Conservation (phyloP, 768 basidiomycete genomes). For the Lactarius hengduanensis region DNA sequence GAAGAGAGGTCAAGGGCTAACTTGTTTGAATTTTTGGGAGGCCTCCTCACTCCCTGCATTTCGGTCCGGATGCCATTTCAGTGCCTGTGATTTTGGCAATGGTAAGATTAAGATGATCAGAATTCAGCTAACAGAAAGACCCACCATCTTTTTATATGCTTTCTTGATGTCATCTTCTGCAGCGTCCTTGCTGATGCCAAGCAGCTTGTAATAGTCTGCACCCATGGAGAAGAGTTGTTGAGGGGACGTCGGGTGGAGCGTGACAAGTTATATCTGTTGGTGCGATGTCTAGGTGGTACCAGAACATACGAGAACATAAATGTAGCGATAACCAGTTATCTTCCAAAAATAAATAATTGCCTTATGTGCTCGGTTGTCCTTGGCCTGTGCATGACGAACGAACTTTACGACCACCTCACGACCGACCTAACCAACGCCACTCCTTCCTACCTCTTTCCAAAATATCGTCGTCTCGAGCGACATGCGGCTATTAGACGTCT, state of each 20-base stretch:
- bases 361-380: neutral
- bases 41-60: slow-evolving; percentile 86
- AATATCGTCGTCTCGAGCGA: neutral
- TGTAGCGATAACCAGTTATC: slow-evolving; percentile 6
- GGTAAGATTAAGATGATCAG: slow-evolving; percentile 13
- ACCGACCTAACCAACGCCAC: slow-evolving; percentile 9
- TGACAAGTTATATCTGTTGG: neutral
- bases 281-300: neutral
- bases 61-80: slow-evolving; percentile 96
- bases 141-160: slow-evolving; percentile 91
- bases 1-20: slow-evolving; percentile 33
- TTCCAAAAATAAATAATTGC: neutral
- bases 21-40: slow-evolving; percentile 90
- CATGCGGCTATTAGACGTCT: neutral
- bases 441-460: neutral
- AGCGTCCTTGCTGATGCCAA: slow-evolving; percentile 74
- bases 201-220: slow-evolving; percentile 82
- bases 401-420: slow-evolving; percentile 10
- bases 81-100: slow-evolving; percentile 45
- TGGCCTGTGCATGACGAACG: neutral
- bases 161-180: slow-evolving; percentile 87
- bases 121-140: slow-evolving; percentile 27
- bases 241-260: neutral
- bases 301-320: slow-evolving; percentile 25
- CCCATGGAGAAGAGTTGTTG: slow-evolving; percentile 51